Conservation (phyloP, 192 early-diverging fungal species). For the Physocladia obscura region DNA sequence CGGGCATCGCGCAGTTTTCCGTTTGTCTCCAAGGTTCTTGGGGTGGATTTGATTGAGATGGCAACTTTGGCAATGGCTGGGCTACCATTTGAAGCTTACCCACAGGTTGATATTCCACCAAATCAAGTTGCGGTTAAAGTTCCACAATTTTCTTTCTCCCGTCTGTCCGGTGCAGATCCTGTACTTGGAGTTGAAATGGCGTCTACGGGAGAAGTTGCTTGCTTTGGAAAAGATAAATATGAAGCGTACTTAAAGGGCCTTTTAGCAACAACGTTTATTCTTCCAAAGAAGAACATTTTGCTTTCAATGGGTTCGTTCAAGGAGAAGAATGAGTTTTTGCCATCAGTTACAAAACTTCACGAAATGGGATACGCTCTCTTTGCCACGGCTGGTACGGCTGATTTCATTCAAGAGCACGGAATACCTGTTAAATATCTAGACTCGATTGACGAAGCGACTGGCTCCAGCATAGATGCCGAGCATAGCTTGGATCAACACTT, state of each 20-base stretch:
- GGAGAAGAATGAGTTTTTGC: conserved; percentile 95
- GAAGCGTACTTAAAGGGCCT: conserved; percentile 96
- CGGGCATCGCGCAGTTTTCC: conserved; percentile 96
- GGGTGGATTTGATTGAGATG: conserved; percentile 94
- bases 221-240: conserved; percentile 96
- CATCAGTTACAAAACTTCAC: conserved; percentile 80
- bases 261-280: conserved; percentile 85
- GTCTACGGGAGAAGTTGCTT: conserved; percentile 98
- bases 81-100: conserved; percentile 78
- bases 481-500: conserved; percentile 93
- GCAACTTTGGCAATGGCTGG: conserved; percentile 92
- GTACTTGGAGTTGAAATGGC: conserved; percentile 99
- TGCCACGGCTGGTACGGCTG: conserved; percentile 94
- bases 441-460: conserved; percentile 62
- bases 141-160: conserved; percentile 95
- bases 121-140: conserved; percentile 90
- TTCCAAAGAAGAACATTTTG: conserved; percentile 94
- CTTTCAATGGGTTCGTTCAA: conserved; percentile 97
- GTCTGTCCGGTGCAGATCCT: conserved; percentile 93
- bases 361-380: conserved; percentile 88
- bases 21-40: conserved; percentile 95
- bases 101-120: conserved; percentile 66
- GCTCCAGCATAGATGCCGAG: conserved; percentile 58
- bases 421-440: conserved; percentile 91
- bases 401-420: conserved; percentile 94